Evolutionary conservation across 129 eudicot species (phyloP).

Genomic region (Pseudognaphalium luteoalbum): DNA sequence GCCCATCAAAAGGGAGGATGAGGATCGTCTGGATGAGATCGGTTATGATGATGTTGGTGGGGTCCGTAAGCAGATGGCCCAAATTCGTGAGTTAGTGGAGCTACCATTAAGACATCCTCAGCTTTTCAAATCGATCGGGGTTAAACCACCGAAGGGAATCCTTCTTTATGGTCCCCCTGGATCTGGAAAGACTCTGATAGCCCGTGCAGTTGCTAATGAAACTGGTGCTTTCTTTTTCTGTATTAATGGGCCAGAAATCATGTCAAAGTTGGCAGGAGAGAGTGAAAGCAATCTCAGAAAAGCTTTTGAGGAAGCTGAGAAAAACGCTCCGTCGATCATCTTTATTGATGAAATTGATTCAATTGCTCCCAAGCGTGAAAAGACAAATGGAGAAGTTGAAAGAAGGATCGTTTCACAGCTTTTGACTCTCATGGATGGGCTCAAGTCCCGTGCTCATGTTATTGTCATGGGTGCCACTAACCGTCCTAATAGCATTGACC

Average conservation of each 20-base stretch:
- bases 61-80: constrained; percentile 98
- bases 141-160: constrained; percentile 95
- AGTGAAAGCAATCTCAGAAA: constrained; percentile 94
- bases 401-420: constrained; percentile 95
- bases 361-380: constrained; percentile 93
- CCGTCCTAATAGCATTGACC: constrained; percentile 97
- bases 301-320: constrained; percentile 97
- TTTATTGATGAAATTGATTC: constrained; percentile 94
- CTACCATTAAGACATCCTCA: constrained; percentile 91
- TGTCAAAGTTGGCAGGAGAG: constrained; percentile 98
- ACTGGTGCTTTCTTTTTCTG: constrained; percentile 96
- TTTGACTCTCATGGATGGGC: constrained; percentile 91
- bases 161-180: constrained; percentile 96
- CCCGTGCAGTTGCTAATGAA: constrained; percentile 94
- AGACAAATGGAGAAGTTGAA: constrained; percentile 94
- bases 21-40: constrained; percentile 78
- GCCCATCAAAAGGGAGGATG: constrained; percentile 86
- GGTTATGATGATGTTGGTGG: constrained; percentile 99
- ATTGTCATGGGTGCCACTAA: constrained; percentile 98
- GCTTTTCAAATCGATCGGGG: constrained; percentile 89
- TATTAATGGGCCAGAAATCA: constrained; percentile 91
- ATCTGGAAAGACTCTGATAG: constrained; percentile 88
- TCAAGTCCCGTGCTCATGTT: constrained; percentile 88
- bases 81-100: constrained; percentile 91
- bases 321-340: constrained; percentile 84